phyloP scores from a whole-genome alignment of 1,284 basidiomycete species.

The Naganishia sp. region DNA sequence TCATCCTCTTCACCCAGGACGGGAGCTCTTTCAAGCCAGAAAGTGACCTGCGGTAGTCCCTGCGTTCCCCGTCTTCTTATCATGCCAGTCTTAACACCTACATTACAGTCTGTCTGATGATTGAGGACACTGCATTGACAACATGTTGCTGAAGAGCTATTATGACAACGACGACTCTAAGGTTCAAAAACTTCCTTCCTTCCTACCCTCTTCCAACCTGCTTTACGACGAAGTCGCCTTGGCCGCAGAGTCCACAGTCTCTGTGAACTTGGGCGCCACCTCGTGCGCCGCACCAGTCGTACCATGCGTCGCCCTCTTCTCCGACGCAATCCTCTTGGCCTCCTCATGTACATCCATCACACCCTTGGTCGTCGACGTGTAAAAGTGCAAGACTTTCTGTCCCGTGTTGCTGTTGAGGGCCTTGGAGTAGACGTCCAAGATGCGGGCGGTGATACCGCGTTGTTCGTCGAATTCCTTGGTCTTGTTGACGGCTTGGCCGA shows the following conservation, averaged over 20 bases:
- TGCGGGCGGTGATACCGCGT: slow-evolving; percentile 69
- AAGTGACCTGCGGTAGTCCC: not conserved
- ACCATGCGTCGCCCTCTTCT: slow-evolving; percentile 30
- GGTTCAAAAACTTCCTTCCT: not conserved
- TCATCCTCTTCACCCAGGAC: too few species aligned
- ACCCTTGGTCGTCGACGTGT: slow-evolving; percentile 72
- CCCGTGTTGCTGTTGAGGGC: slow-evolving; percentile 74
- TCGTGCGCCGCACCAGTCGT: slow-evolving; percentile 29
- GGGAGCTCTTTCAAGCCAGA: too few species aligned
- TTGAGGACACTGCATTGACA: not conserved
- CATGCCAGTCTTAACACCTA: not conserved
- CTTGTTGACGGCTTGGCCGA: slow-evolving; percentile 62
- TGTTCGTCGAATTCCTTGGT: slow-evolving; percentile 76
- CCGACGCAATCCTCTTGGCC: slow-evolving; percentile 55
- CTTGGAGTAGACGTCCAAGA: slow-evolving; percentile 73
- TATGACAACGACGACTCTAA: slow-evolving; percentile 19
- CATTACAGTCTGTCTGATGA: not conserved
- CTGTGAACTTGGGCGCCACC: slow-evolving; percentile 24
- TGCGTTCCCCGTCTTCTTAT: not conserved
- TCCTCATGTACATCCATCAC: slow-evolving; percentile 61
- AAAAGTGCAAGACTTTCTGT: slow-evolving; percentile 62
- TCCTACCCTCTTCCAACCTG: not conserved
- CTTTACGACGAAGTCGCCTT: slow-evolving; percentile 10
- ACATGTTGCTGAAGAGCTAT: slow-evolving; percentile 7
- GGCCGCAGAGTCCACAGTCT: slow-evolving; percentile 24